These are phyloP conservation scores for Rosa multiflora DNA, from an alignment of 306 rosid genomes.

Conservation along the genomic window DNA sequence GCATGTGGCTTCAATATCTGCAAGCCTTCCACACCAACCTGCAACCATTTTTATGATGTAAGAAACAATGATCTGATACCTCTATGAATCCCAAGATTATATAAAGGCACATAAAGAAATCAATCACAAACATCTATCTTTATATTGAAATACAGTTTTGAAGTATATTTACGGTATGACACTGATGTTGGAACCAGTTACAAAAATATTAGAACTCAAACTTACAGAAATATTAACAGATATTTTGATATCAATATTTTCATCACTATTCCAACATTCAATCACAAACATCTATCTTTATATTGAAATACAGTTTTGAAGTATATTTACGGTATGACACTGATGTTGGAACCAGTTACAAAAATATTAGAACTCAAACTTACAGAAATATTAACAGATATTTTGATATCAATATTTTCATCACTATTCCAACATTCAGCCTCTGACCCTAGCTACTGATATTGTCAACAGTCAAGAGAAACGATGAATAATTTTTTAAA, in stretches of 20 bases:
- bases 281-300: not conserved
- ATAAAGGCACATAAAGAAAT: not conserved
- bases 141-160: not conserved
- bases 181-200: not conserved
- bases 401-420: not conserved
- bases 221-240: not conserved
- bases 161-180: not conserved
- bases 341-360: not conserved
- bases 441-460: not conserved
- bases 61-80: slow-evolving; percentile 23
- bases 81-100: not conserved
- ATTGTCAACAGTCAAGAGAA: not conserved
- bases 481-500: not conserved
- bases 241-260: not conserved
- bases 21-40: slow-evolving; percentile 86
- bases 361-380: not conserved
- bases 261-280: not conserved
- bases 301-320: not conserved
- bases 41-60: slow-evolving; percentile 26
- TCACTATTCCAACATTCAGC: not conserved
- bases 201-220: not conserved
- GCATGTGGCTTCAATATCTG: slow-evolving; percentile 73
- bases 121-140: not conserved
- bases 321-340: not conserved
- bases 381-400: not conserved